Conservation (phyloP, 768 basidiomycete species). For the Calocera viscosa region DNA sequence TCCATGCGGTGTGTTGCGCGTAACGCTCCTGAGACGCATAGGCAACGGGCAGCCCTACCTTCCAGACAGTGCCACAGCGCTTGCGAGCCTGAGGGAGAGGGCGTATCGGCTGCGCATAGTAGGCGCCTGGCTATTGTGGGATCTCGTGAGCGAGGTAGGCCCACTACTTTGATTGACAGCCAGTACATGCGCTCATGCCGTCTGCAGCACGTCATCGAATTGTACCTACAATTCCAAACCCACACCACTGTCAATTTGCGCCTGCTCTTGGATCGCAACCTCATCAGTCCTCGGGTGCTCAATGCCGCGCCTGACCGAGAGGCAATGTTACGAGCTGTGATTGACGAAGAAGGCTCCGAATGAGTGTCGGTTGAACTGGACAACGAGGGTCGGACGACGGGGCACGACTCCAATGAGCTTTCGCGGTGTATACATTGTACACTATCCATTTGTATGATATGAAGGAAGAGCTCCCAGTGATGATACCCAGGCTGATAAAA, state of each 20-base stretch:
- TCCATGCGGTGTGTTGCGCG: not conserved
- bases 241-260: not conserved
- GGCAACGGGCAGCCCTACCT: not conserved
- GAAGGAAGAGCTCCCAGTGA: too few species aligned
- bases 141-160: not conserved
- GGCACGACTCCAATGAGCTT: too few species aligned
- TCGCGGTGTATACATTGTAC: too few species aligned
- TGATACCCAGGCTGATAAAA: too few species aligned
- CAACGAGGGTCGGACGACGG: not conserved
- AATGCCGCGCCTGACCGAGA: not conserved
- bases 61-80: not conserved
- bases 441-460: too few species aligned
- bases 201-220: not conserved
- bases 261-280: not conserved
- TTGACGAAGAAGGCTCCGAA: not conserved
- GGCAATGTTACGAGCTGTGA: not conserved
- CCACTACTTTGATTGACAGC: not conserved
- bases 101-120: not conserved
- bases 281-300: slow-evolving; percentile 3
- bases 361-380: not conserved
- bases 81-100: not conserved
- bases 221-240: not conserved
- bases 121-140: not conserved
- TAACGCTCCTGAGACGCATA: not conserved
- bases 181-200: not conserved